Evolutionary conservation across 2,329 filamentous ascomycete genomes (phyloP).

Genomic region (Stagonosporopsis chrysanthemi): DNA sequence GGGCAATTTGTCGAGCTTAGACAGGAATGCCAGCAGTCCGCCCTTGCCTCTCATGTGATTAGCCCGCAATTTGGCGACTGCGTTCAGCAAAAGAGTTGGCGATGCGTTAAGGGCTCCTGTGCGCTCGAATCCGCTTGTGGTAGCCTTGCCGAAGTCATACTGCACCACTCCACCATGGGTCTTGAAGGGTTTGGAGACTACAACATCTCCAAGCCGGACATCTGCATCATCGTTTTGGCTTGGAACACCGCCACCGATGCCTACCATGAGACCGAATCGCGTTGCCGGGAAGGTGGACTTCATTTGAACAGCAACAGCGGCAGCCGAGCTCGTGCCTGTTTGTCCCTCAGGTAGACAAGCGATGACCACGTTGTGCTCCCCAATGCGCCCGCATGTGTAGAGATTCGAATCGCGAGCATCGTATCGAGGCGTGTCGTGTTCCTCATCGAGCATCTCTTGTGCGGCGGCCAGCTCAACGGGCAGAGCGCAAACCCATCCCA

Average conservation of each 20-base stretch:
- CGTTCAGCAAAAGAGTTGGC: slow-evolving; percentile 20
- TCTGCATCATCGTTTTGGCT: slow-evolving; percentile 24
- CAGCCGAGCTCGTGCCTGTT: slow-evolving; percentile 46
- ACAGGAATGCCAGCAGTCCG: neutral
- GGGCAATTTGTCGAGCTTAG: neutral
- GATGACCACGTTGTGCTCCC: slow-evolving; percentile 43
- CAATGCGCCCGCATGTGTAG: slow-evolving; percentile 33
- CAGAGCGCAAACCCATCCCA: slow-evolving; percentile 28
- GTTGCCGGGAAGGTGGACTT: slow-evolving; percentile 42
- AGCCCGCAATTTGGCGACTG: slow-evolving; percentile 11
- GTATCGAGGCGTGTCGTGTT: neutral
- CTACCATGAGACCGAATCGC: slow-evolving; percentile 54
- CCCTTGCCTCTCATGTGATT: neutral
- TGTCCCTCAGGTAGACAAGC: slow-evolving; percentile 27
- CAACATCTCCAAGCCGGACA: slow-evolving; percentile 38
- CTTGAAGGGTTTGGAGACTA: slow-evolving; percentile 26
- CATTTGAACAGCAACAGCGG: slow-evolving; percentile 44
- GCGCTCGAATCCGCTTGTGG: slow-evolving; percentile 13
- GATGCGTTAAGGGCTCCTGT: slow-evolving; percentile 18
- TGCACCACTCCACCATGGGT: slow-evolving; percentile 26
- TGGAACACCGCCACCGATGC: slow-evolving; percentile 50
- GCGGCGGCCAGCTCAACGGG: slow-evolving; percentile 23
- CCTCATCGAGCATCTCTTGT: slow-evolving; percentile 10
- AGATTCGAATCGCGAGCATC: slow-evolving; percentile 28
- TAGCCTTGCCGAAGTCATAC: slow-evolving; percentile 28